Base-by-base conservation (phyloP, 192 early-diverging fungal species). In the Entomortierella chlamydospora region DNA sequence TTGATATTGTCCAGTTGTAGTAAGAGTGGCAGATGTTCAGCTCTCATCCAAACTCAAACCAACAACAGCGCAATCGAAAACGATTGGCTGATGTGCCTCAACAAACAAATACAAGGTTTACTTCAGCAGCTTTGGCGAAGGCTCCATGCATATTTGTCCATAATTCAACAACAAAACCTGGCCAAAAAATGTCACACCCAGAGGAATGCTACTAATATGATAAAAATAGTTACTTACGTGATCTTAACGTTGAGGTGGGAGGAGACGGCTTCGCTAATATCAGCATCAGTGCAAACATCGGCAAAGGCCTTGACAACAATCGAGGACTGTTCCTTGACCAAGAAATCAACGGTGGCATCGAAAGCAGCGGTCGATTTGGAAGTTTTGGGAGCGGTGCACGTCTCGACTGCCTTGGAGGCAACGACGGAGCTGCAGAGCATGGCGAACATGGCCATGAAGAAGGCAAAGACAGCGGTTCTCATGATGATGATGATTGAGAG, bases 371-470 rank as follows among this genome's bases (percentile, higher is more conserved):
- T 33, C 61, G 62, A n/a, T 11, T 4, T 37, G 34, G 34, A 37
- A 37, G 34, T 37, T 4, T 7, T 10, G 10, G 59, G 20, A 53
- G 39, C 34, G 15, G 47, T 34, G 20, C 73, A 57, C 73, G 68
- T 77, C 66, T 77, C 73, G 23, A 76, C 12, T 1, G 17, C 57
- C 39, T 17, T 33, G 0, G 39, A 29, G 20, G 57, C 50, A 28
- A 52, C 30, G 45, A 37, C 57, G 31, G 54, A 42, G 50, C 41
- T 66, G 68, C 68, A 79, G 68, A 70, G 25, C 63, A 79, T 70
- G 68, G 76, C 74, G n/a, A 78, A 70, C 56, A 78, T 55, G 63
- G 76, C 76, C 76, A 79, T 11, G 57, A 70, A 66, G 57, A 61
- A 61, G 63, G 76, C 76, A 34, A 79, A 60, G 43, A 79, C 49